A percentile compares a stretch with the other conserved stretches of the same genome.
phyloP scores from a whole-genome alignment of 225 moss, liverwort and hornwort species.

The Bryum argenteum region DNA sequence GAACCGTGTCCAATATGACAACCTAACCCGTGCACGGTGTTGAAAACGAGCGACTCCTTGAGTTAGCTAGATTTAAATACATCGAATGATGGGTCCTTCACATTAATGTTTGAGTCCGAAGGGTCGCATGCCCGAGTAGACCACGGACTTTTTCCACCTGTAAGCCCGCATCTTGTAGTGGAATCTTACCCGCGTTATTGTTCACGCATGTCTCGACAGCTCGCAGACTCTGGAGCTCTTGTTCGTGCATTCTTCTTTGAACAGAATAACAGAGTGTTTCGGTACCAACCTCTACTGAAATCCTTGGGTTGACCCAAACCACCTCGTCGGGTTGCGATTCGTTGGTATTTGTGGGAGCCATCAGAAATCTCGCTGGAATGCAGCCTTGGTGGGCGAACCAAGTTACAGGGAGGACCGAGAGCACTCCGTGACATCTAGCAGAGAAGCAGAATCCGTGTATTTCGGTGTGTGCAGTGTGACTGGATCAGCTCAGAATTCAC shows the following conservation, averaged over 20 bases:
- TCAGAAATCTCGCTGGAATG: slow-evolving; percentile 4
- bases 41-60: no score
- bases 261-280: not conserved
- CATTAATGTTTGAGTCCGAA: no score
- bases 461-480: slow-evolving; percentile 1
- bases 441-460: not conserved
- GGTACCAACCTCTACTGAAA: not conserved
- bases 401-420: not conserved
- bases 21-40: no score
- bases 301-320: not conserved
- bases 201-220: not conserved
- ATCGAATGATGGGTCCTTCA: no score
- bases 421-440: not conserved
- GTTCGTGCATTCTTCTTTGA: not conserved
- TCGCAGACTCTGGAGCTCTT: not conserved
- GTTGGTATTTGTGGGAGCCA: not conserved
- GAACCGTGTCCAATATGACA: no score
- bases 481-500: not conserved
- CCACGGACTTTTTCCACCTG: no score
- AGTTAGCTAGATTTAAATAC: no score
- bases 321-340: slow-evolving; percentile 3
- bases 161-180: no score
- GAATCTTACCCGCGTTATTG: no score
- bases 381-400: not conserved
- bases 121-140: no score